These are phyloP conservation scores for Simplicillium sp. DNA, from an alignment of 2,329 filamentous ascomycete species.

Conservation along the genomic window DNA sequence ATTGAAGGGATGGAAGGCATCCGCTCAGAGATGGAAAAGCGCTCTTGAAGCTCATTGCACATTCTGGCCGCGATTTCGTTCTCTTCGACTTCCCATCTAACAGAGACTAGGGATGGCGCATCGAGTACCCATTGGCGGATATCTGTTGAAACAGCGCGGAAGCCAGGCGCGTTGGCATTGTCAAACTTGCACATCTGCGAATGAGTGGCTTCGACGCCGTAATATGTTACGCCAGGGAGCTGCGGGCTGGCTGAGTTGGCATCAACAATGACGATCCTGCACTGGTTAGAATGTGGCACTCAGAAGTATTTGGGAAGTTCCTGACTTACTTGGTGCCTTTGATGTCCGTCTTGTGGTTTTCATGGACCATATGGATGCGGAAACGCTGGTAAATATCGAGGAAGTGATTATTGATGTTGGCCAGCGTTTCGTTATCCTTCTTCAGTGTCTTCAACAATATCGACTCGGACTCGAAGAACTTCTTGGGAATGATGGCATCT, in stretches of 20 bases:
- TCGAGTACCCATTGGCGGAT: conserved; percentile 42
- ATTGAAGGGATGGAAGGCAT: not conserved
- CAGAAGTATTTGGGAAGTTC: not conserved
- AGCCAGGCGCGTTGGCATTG: conserved; percentile 55
- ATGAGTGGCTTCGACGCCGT: conserved; percentile 67
- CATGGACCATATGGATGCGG: conserved; percentile 67
- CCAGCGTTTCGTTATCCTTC: conserved; percentile 62
- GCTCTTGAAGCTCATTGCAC: conserved; percentile 34
- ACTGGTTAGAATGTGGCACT: not conserved
- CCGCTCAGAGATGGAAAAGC: conserved; percentile 15
- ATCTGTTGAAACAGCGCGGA: conserved; percentile 38
- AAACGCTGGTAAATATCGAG: conserved; percentile 62
- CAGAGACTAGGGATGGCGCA: conserved; percentile 42
- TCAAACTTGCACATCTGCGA: conserved; percentile 66
- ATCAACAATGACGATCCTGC: conserved; percentile 54
- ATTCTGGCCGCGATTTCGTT: conserved; percentile 37
- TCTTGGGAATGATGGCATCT: conserved; percentile 53
- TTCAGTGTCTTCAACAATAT: conserved; percentile 63
- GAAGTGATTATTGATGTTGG: conserved; percentile 66
- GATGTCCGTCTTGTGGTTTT: conserved; percentile 62
- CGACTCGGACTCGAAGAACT: conserved; percentile 57
- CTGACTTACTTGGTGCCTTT: conserved; percentile 46
- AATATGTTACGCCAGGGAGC: conserved; percentile 60
- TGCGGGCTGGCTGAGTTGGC: conserved; percentile 59
- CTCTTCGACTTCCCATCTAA: conserved; percentile 52